Evolutionary conservation across 139 green algal species (phyloP), one percentile per base, ranked within the genome.

Genomic region (Penium margaritaceum): DNA sequence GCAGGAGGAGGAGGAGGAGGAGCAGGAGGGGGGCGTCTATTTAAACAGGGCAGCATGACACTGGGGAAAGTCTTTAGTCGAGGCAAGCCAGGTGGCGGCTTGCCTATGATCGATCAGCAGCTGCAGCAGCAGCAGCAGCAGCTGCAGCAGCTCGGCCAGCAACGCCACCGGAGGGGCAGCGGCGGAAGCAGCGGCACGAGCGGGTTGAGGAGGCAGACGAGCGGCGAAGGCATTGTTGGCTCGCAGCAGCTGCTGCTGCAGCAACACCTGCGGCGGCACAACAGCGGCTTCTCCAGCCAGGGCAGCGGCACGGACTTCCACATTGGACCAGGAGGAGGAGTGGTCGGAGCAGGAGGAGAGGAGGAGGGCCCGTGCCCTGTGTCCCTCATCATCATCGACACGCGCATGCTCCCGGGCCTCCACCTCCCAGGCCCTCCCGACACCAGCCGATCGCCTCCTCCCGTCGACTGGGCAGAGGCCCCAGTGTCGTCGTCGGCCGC

Each of bases 11-110:
- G 4, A 55, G 51, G 1, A 34, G 51, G 51, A 21, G 51, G n/a
- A 6, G 51, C 5, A 15, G 51, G 6, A 0, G 51, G 51, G 17
- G 51, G 51, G 17, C 24, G 51, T n/a, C 17, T 60, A 21, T 60
- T n/a, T n/a, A 60, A 60, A 21, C 51, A 60, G 19, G 51, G 51
- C 14, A 60, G 51, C n/a, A 5, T 60, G 15, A 60, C 51, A 5
- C 51, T 60, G 1, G 51, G 51, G 51, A 60, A 60, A 24, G 51
- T 60, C 24, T 60, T 60, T 60, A 6, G 51, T n/a, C 51, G 51
- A 24, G 51, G 51, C 15, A 60, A 24, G 12, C 24, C 24, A 24
- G 51, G 51, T 21, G 30, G 51, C 30, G 51, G n/a, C n/a, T n/a
- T n/a, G n/a, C n/a, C n/a, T n/a, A 60, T 27, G 51, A n/a, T 1